A percentile compares a stretch with the other conserved stretches of the same genome.
Evolutionary conservation across 371 early-diverging fungal species (phyloP).

Genomic region (Scutellospora calospora): DNA sequence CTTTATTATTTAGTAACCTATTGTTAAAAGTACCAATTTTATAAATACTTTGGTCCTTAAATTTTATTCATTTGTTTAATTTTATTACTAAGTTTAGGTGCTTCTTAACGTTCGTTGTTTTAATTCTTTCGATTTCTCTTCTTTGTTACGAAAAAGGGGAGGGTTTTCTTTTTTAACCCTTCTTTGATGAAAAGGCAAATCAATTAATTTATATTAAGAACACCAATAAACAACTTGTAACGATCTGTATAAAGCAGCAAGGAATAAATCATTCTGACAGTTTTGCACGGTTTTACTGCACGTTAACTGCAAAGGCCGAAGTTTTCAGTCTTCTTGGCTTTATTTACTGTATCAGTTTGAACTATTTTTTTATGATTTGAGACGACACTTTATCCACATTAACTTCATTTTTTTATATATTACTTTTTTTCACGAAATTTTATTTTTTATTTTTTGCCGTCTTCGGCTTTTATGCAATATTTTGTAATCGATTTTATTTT

Average conservation of each 20-base stretch:
- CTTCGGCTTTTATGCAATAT: constrained; percentile 18
- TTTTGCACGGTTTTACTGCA: constrained; percentile 8
- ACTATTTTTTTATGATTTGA: background rate
- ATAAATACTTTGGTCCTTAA: constrained; percentile 18
- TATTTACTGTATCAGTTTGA: constrained; percentile 13
- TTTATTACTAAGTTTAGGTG: background rate
- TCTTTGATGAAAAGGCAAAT: background rate
- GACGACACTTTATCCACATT: background rate
- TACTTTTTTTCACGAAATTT: background rate
- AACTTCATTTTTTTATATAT: background rate
- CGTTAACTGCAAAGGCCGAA: background rate
- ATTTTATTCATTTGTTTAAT: background rate
- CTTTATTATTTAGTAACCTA: background rate
- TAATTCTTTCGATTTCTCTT: background rate
- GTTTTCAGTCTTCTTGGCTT: background rate
- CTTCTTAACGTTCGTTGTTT: background rate
- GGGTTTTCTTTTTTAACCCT: constrained; percentile 5
- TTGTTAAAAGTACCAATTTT: background rate
- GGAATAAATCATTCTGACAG: background rate
- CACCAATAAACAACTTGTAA: background rate
- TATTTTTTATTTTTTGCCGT: too few relatives aligned
- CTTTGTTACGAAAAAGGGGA: constrained; percentile 28
- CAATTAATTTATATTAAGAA: background rate
- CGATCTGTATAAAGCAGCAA: constrained; percentile 30
- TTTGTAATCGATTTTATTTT: background rate